These are phyloP conservation scores for Cystobasidium tubakii DNA, from an alignment of 768 basidiomycete genomes.

Conservation along the genomic window DNA sequence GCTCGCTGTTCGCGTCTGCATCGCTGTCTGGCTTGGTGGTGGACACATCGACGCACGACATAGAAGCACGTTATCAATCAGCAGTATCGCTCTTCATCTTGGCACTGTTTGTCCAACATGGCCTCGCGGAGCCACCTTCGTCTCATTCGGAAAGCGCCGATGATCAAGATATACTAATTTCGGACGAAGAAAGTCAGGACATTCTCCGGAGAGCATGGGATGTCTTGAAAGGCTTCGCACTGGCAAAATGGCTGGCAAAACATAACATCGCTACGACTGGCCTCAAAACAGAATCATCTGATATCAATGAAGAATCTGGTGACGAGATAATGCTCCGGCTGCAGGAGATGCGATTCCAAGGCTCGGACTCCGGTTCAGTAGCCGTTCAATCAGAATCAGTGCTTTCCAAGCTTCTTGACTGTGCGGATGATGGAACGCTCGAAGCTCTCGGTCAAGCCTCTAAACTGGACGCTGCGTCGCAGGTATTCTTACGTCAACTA, in stretches of 20 bases:
- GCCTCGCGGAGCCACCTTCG: background rate
- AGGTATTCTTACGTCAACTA: background rate
- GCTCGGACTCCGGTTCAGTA: background rate
- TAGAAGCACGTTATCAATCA: background rate
- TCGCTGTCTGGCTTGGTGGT: background rate
- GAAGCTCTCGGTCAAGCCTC: background rate
- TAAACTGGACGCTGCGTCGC: background rate
- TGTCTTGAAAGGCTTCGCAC: background rate
- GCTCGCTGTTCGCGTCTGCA: background rate
- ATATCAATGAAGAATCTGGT: background rate
- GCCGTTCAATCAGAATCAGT: constrained; percentile 2
- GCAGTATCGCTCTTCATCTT: background rate
- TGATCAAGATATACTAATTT: background rate
- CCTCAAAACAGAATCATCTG: background rate
- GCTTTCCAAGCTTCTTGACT: background rate
- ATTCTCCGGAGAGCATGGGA: constrained; percentile 16
- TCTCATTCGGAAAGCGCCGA: background rate
- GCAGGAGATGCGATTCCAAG: background rate
- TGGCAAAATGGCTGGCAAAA: background rate
- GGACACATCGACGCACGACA: background rate
- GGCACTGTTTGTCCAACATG: constrained; percentile 16
- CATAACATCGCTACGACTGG: constrained; percentile 13
- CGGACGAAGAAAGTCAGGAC: background rate
- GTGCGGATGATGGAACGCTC: background rate
- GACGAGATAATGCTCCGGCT: background rate